Evolutionary conservation across 2,329 filamentous ascomycete genomes (phyloP), one percentile per base, ranked within the genome.

Genomic region (Aspergillus sp.): DNA sequence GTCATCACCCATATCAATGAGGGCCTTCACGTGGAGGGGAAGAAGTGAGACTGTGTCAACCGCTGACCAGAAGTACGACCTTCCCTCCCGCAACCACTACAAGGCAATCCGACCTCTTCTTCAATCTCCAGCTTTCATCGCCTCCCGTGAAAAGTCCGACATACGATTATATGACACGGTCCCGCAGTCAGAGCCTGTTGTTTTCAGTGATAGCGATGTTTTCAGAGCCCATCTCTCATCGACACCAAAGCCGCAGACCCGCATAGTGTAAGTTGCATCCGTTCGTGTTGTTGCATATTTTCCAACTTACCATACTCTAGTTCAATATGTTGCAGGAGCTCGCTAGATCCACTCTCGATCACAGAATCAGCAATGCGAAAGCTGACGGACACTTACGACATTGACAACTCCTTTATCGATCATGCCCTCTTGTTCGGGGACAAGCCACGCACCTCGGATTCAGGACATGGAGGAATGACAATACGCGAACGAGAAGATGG

Each of bases 391-490:
- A n/a, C 20, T 0, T 65, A 65, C 40, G 48, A 53, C 8, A 62
- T 64, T 44, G 56, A 60, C 2, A 12, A 44, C 6, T 40, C 55
- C 2, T 57, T 65, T 19, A 53, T 58, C 8, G 61, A 66, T 30
- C 58, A 58, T 11, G 47, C 34, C 2, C 50, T 61, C 6, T 64
- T 61, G 4, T 66, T 66, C n/a, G 64, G 64, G 4, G 61, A 66
- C 19, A 66, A 66, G 20, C 64, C 64, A 19, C 58, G 56, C 4
- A 62, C 47, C 30, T 57, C 62, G 2, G 61, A 61, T 57, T 57
- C 63, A 17, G 62, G 62, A 2, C 51, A 65, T 47, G 64, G 64
- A 30, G 27, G 27, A 30, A 30, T 30, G 27, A 30, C 27, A 30
- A 30, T 30, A 30, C 27, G 9, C 8, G 27, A 30, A 30, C 27